Conservation (phyloP, 2,329 filamentous ascomycete species). For the Microthyrium microscopicum region DNA sequence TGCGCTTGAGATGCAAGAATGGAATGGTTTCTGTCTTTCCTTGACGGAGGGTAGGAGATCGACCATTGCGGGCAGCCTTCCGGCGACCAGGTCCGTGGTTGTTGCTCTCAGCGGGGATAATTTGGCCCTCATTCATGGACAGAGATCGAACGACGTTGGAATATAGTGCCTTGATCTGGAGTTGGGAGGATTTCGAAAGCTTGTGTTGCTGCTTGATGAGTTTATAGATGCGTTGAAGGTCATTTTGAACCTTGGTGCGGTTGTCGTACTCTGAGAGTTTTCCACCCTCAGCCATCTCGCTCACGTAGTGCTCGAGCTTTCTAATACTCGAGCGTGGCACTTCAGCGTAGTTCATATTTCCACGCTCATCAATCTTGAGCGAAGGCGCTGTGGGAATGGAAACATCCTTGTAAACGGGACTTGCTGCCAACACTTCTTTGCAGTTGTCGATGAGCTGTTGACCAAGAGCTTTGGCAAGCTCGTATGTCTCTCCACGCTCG, state of each 20-base stretch:
- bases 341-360: slow-evolving; percentile 86
- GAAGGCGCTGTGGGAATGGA: slow-evolving; percentile 78
- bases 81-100: slow-evolving; percentile 44
- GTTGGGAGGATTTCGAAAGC: slow-evolving; percentile 85
- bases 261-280: slow-evolving; percentile 99
- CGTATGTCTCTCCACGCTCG: slow-evolving; percentile 90
- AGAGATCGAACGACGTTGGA: slow-evolving; percentile 86
- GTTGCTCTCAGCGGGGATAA: slow-evolving; percentile 73
- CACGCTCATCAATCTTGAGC: slow-evolving; percentile 80
- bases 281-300: slow-evolving; percentile 94
- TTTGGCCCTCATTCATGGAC: slow-evolving; percentile 96
- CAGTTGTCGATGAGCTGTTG: slow-evolving; percentile 94
- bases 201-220: slow-evolving; percentile 97
- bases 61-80: slow-evolving; percentile 37
- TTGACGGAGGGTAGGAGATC: slow-evolving; percentile 43
- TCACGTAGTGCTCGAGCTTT: slow-evolving; percentile 96
- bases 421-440: slow-evolving; percentile 67
- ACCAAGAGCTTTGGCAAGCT: slow-evolving; percentile 90
- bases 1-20: slow-evolving; percentile 92
- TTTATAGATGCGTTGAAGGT: slow-evolving; percentile 89
- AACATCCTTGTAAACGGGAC: slow-evolving; percentile 94
- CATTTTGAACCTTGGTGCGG: slow-evolving; percentile 93
- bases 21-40: slow-evolving; percentile 95
- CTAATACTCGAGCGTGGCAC: slow-evolving; percentile 73
- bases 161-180: slow-evolving; percentile 93